These are phyloP conservation scores for Arthrobotrys sphaeroides DNA, from an alignment of 2,329 filamentous ascomycete species.

Conservation along the genomic window DNA sequence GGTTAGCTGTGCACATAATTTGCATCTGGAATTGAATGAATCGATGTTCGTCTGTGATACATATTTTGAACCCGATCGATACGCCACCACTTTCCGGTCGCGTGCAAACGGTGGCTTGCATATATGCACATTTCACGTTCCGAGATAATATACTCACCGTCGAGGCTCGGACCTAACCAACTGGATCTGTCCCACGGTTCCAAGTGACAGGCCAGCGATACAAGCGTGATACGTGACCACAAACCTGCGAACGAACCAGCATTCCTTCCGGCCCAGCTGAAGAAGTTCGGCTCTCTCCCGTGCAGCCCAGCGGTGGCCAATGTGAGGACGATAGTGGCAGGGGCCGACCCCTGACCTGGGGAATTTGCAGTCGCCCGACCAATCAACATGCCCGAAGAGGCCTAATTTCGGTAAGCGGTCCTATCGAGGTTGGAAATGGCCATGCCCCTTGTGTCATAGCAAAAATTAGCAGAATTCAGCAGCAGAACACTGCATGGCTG, in stretches of 20 bases:
- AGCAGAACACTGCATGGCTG: no score
- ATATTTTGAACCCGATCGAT: neutral
- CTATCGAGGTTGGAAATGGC: conserved; percentile 10
- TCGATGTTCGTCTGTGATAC: neutral
- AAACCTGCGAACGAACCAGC: neutral
- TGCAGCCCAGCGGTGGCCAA: neutral
- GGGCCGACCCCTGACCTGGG: conserved; percentile 37
- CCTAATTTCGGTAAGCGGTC: conserved; percentile 48
- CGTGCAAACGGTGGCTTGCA: conserved; percentile 13
- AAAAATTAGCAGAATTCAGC: neutral
- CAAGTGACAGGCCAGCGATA: no score
- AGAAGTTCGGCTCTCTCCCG: conserved; percentile 15
- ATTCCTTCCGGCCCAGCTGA: neutral
- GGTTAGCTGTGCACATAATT: conserved; percentile 53
- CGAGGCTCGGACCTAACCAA: neutral
- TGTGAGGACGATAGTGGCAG: neutral
- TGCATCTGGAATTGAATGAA: conserved; percentile 53
- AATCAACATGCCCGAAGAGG: conserved; percentile 23
- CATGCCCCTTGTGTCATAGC: conserved; percentile 11
- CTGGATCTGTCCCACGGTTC: neutral
- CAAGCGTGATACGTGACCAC: no score
- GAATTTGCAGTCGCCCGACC: conserved; percentile 18
- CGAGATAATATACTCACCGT: neutral
- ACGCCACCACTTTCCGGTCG: conserved; percentile 30
- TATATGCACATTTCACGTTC: conserved; percentile 4